These are phyloP conservation scores for Ophiostoma tasmaniense DNA, from an alignment of 2,329 filamentous ascomycete species.

Conservation along the genomic window DNA sequence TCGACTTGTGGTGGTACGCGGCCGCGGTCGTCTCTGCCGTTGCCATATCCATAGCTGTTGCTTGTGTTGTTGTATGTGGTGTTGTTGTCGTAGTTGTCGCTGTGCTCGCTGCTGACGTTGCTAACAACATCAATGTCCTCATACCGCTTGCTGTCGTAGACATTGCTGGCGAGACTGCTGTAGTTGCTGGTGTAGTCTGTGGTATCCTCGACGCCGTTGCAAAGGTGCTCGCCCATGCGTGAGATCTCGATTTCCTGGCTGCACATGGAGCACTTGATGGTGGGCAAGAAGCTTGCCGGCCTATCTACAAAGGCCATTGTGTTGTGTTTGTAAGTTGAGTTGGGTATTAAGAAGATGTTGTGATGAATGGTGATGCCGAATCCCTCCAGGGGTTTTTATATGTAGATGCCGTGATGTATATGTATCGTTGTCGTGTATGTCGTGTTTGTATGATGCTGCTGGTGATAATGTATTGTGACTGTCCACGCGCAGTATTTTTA, in stretches of 20 bases:
- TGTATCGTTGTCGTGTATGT: neutral
- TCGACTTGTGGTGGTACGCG: slow-evolving; percentile 48
- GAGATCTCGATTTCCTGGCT: slow-evolving; percentile 71
- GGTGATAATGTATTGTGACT: neutral
- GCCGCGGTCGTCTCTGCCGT: slow-evolving; percentile 33
- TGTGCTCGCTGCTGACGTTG: slow-evolving; percentile 24
- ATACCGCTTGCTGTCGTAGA: neutral
- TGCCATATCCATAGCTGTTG: slow-evolving; percentile 23
- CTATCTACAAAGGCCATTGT: slow-evolving; percentile 27
- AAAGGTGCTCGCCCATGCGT: slow-evolving; percentile 78
- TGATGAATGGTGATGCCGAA: neutral
- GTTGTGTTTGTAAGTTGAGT: neutral
- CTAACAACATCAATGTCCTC: neutral
- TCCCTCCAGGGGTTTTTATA: neutral
- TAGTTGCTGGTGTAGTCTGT: slow-evolving; percentile 26
- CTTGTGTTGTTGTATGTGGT: slow-evolving; percentile 15
- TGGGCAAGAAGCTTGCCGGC: slow-evolving; percentile 63
- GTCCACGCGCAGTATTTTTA: neutral
- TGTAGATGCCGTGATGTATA: neutral
- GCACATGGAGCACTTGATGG: slow-evolving; percentile 82
- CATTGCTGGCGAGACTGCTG: neutral
- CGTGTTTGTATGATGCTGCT: neutral
- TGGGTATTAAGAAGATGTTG: neutral
- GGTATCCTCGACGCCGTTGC: slow-evolving; percentile 38
- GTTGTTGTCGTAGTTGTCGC: neutral